These are phyloP conservation scores for Kwoniella botswanensis DNA, from an alignment of 768 basidiomycete species.

Conservation along the genomic window DNA sequence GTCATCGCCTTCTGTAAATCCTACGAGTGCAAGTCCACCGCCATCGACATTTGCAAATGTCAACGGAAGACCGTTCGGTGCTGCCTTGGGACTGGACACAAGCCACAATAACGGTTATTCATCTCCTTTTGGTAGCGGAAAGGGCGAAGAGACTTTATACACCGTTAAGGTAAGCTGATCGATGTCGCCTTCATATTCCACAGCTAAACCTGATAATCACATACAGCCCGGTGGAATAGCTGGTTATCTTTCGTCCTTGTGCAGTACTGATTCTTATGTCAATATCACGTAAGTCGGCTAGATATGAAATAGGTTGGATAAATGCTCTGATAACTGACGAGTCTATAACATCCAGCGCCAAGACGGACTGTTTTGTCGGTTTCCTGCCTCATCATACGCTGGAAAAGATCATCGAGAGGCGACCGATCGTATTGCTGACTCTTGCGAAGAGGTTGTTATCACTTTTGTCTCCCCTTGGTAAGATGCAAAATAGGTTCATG, in stretches of 20 bases:
- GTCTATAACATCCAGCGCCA: conserved; percentile 62
- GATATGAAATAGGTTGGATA: background rate
- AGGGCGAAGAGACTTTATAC: conserved; percentile 71
- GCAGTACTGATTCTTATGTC: conserved; percentile 90
- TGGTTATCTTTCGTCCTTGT: conserved; percentile 90
- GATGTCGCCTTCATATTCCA: background rate
- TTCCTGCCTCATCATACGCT: conserved; percentile 87
- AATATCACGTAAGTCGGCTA: conserved; percentile 68
- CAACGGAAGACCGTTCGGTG: conserved; percentile 40
- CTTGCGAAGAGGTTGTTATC: conserved; percentile 96
- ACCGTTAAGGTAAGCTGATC: conserved; percentile 69
- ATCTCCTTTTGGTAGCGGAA: conserved; percentile 1
- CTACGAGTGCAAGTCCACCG: conserved; percentile 18
- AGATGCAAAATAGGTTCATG: conserved; percentile 11
- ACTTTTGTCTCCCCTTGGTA: conserved; percentile 87
- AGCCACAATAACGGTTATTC: conserved; percentile 12
- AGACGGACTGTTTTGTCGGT: conserved; percentile 98
- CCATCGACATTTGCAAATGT: conserved; percentile 18
- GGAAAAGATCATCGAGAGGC: conserved; percentile 86
- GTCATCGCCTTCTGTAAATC: conserved; percentile 11
- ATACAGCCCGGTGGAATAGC: conserved; percentile 85
- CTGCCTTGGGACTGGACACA: conserved; percentile 41
- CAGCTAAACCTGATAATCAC: background rate
- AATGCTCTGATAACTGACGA: background rate
- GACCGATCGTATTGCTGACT: conserved; percentile 93